Conservation (phyloP, 192 early-diverging fungal genomes). For the Coemansia sp. region DNA sequence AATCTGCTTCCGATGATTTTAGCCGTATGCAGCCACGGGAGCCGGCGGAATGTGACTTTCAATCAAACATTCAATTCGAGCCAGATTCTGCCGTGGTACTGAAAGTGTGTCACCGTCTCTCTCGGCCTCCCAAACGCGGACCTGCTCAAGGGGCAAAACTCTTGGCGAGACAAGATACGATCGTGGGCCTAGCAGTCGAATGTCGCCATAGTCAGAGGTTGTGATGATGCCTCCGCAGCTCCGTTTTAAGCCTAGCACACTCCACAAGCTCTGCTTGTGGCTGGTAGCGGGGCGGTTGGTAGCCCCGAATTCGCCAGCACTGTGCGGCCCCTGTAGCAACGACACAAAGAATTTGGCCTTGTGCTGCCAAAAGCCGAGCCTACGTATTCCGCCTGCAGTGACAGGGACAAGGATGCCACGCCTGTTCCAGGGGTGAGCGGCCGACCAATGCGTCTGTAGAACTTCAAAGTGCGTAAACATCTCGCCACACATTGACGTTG, state of each 20-base stretch:
- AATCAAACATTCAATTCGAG: background rate
- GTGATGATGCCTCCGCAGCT: background rate
- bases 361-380: conserved; percentile 43
- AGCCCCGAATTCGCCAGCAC: background rate
- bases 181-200: conserved; percentile 22
- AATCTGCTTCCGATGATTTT: background rate
- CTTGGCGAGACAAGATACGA: conserved; percentile 40
- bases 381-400: conserved; percentile 26
- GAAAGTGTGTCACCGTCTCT: background rate
- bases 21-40: background rate
- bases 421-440: conserved; percentile 38
- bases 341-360: conserved; percentile 27
- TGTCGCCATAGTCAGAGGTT: conserved; percentile 33
- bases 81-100: background rate
- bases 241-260: background rate
- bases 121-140: conserved; percentile 21
- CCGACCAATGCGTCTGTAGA: conserved; percentile 26
- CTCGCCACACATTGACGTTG: conserved; percentile 24
- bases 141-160: conserved; percentile 22
- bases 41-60: background rate
- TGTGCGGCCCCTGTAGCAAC: conserved; percentile 20
- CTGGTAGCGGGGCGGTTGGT: background rate
- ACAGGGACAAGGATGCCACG: conserved; percentile 31
- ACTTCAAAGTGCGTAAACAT: conserved; percentile 15
- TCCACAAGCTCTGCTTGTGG: background rate